Evolutionary conservation across 2,329 filamentous ascomycete genomes (phyloP).

Genomic region (Aphanoascus verrucosus): DNA sequence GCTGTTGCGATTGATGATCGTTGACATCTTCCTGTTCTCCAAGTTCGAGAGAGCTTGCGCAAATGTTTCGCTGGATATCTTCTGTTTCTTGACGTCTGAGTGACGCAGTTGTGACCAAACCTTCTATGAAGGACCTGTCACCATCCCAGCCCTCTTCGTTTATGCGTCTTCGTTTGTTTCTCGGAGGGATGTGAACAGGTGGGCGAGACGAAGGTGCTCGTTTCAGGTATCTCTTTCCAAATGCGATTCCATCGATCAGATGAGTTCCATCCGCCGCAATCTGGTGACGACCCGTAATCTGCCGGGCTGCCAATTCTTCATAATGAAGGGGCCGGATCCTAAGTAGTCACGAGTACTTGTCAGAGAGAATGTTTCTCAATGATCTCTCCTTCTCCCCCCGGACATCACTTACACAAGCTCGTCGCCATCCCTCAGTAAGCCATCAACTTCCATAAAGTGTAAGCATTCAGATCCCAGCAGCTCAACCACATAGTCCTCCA

Average conservation of each 20-base stretch:
- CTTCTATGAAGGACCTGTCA: conserved; percentile 1
- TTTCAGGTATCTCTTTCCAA: conserved; percentile 62
- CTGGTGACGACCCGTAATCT: conserved; percentile 66
- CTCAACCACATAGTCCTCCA: conserved; percentile 84
- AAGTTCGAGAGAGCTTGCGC: neutral
- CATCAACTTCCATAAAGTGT: conserved; percentile 64
- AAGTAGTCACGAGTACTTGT: conserved; percentile 8
- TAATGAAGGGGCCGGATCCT: conserved; percentile 70
- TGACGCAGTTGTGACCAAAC: neutral
- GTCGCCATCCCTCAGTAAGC: conserved; percentile 70
- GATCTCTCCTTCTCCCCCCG: neutral
- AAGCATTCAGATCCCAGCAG: conserved; percentile 76
- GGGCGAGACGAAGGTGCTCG: conserved; percentile 50
- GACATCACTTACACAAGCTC: conserved; percentile 58
- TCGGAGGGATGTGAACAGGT: conserved; percentile 58
- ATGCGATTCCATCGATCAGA: conserved; percentile 74
- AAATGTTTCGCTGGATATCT: neutral
- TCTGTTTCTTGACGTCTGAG: neutral
- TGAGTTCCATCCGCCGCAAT: conserved; percentile 69
- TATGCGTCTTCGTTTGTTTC: conserved; percentile 59
- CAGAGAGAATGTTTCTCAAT: neutral
- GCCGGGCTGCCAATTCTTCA: conserved; percentile 61
- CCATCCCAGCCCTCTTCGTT: conserved; percentile 16
- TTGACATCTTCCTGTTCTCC: neutral
- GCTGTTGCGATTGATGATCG: neutral